Conservation (phyloP, 2,329 filamentous ascomycete species). For the Venturia asperata region DNA sequence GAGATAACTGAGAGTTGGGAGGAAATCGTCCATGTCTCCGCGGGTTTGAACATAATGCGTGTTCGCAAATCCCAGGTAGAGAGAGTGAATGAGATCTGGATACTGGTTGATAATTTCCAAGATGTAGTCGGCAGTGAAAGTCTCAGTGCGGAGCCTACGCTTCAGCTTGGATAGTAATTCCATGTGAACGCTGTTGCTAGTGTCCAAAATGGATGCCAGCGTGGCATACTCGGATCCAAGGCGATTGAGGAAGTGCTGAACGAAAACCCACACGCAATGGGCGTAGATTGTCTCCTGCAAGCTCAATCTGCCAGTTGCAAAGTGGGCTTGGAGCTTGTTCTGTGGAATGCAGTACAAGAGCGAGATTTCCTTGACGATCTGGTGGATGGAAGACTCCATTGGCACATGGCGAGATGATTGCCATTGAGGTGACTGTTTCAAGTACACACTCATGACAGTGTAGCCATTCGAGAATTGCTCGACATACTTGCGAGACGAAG, state of each 20-base stretch:
- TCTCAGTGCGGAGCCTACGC: constrained; percentile 88
- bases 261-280: constrained; percentile 95
- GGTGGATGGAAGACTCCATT: constrained; percentile 90
- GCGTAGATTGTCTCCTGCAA: constrained; percentile 96
- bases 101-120: constrained; percentile 92
- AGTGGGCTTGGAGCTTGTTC: constrained; percentile 89
- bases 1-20: constrained; percentile 62
- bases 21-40: constrained; percentile 58
- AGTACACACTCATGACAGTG: constrained; percentile 92
- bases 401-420: constrained; percentile 56
- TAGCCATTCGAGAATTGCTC: constrained; percentile 97
- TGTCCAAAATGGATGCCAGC: constrained; percentile 70
- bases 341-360: constrained; percentile 95
- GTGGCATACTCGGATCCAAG: constrained; percentile 88
- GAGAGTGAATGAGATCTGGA: constrained; percentile 73
- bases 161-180: constrained; percentile 91
- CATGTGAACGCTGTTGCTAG: constrained; percentile 74
- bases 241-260: constrained; percentile 96
- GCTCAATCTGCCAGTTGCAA: constrained; percentile 77
- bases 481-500: constrained; percentile 93
- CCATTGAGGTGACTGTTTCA: constrained; percentile 52
- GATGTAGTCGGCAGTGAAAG: constrained; percentile 97
- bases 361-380: constrained; percentile 98
- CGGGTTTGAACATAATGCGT: constrained; percentile 69
- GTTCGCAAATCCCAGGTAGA: constrained; percentile 88